phyloP scores from a whole-genome alignment of 768 basidiomycete species.

The Amanita rubescens region DNA sequence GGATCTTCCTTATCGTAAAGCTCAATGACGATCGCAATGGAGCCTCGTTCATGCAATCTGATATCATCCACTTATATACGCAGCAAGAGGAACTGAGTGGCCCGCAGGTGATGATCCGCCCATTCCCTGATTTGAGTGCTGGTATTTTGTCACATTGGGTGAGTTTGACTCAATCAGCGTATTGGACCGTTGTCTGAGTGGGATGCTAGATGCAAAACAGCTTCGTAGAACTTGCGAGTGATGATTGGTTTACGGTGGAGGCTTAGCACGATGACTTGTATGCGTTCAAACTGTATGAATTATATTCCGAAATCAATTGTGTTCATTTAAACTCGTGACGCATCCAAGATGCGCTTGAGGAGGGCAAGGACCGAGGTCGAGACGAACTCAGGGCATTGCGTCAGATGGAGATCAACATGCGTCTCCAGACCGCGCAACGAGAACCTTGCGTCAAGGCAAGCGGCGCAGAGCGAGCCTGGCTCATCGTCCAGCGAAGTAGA shows the following conservation, averaged over 20 bases:
- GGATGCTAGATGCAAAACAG: constrained; percentile 13
- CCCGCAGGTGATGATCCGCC: constrained; percentile 2
- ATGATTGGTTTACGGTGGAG: constrained; percentile 16
- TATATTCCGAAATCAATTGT: constrained; percentile 1
- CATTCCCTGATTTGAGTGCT: constrained; percentile 17
- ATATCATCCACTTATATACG: constrained; percentile 4
- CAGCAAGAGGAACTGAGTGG: constrained; percentile 3
- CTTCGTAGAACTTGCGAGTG: constrained; percentile 13
- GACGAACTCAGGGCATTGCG: too few species aligned
- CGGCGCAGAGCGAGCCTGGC: too few species aligned
- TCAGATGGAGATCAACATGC: too few species aligned
- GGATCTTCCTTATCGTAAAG: constrained; percentile 17
- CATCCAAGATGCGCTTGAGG: not conserved
- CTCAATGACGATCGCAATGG: constrained; percentile 14
- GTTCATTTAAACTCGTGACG: not conserved
- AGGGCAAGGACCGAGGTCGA: too few species aligned
- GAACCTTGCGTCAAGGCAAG: too few species aligned
- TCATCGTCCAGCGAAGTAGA: too few species aligned
- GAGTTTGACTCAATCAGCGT: not conserved
- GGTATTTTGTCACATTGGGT: constrained; percentile 19
- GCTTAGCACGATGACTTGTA: constrained; percentile 2
- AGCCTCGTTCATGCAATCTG: constrained; percentile 13
- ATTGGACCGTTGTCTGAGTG: constrained; percentile 1
- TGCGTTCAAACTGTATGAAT: constrained; percentile 4
- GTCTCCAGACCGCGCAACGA: too few species aligned